Evolutionary conservation across 495 filamentous ascomycete species (phyloP), one percentile per base, ranked within the genome.

Genomic region (Penicillium coffeae): DNA sequence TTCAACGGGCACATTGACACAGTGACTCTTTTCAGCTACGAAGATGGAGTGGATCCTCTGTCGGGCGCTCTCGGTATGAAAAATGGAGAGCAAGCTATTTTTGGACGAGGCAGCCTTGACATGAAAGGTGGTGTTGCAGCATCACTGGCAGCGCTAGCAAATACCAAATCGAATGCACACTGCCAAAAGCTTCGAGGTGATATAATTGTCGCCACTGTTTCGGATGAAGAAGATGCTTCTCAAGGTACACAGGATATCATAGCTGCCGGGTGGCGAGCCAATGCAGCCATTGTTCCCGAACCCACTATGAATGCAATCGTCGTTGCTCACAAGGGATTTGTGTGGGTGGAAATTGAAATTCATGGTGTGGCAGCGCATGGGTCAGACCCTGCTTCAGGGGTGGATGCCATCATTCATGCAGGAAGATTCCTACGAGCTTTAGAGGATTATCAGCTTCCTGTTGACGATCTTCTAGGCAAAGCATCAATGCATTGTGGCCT

Each of bases 1-100:
- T 65, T 77, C 48, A 77, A 77, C 35, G 73, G 74, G 2, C 73
- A 78, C 44, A 60, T 73, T 5, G 74, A 78, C 48, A 78, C 73
- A 0, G 71, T 76, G 36, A 76, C 62, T 39, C 53, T 70, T 3
- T 50, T 58, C 8, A 72, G 65, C 32, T 77, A 78, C 48, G 69
- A 72, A 14, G 15, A 48, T 13, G 44, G 20, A 12, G 55, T 42
- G 7, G 65, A 74, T 47, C 63, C 71, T 4, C 54, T 78, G 5
- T 68, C 64, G 4, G 75, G 75, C 0, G 45, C 48, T 0, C 42
- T 73, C 3, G 58, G 38, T 5, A 51, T 38, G 16, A 62, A 60
- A 37, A 56, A 73, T 33, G 71, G 64, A 12, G 52, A 66, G 27
- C 45, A 61, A 15, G 67, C 59, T 8, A 42, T 78, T 0, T 63